Conservation (phyloP, 116 monocot genomes). For the Thalassia testudinum region DNA sequence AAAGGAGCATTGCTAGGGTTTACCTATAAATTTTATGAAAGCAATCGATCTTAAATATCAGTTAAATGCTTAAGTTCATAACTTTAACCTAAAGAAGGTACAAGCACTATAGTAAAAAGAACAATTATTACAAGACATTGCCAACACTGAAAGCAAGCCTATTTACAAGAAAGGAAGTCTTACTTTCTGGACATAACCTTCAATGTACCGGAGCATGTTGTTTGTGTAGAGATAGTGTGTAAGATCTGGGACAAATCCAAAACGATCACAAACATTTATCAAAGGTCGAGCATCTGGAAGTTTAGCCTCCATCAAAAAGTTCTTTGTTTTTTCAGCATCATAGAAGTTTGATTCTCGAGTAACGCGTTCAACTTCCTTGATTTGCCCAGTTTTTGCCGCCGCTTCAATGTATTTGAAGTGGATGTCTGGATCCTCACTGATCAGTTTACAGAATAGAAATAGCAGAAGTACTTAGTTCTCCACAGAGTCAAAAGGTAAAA, state of each 20-base stretch:
- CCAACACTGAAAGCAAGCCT: background rate
- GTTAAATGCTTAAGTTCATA: background rate
- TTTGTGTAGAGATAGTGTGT: constrained; percentile 94
- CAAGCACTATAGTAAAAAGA: background rate
- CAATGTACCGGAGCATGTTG: constrained; percentile 99
- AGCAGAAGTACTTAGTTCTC: too few species aligned
- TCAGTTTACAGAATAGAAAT: constrained; percentile 6
- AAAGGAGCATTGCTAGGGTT: constrained; percentile 93
- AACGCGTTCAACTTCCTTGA: constrained; percentile 98
- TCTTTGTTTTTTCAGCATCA: constrained; percentile 97
- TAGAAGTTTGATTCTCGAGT: constrained; percentile 99
- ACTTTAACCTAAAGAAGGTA: background rate
- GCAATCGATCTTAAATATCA: background rate
- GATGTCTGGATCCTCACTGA: constrained; percentile 96
- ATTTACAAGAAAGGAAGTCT: constrained; percentile 3
- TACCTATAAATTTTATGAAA: constrained; percentile 31
- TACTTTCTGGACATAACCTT: constrained; percentile 99
- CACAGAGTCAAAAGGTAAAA: background rate
- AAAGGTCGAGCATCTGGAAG: constrained; percentile 97
- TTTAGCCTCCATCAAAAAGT: constrained; percentile 97
- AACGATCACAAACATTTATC: constrained; percentile 98
- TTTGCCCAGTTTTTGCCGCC: constrained; percentile 97
- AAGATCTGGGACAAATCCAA: constrained; percentile 95
- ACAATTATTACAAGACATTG: background rate
- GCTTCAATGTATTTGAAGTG: constrained; percentile 99